Base-by-base conservation (phyloP, 805 yeast species). In the Metschnikowia borealis region DNA sequence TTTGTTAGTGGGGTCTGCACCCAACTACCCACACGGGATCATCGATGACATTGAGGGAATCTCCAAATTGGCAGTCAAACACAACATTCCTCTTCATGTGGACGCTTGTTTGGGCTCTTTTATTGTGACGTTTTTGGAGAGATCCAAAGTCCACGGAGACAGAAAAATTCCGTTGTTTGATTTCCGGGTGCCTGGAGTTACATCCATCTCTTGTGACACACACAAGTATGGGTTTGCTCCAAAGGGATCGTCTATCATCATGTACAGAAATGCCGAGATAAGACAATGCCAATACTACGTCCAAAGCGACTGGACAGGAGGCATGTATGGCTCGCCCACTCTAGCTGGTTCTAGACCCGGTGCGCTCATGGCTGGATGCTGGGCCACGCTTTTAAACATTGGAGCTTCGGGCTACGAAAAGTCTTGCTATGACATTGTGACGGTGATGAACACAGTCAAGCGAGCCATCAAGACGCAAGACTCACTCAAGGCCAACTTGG, bases 211-310 rank as follows among this genome's bases (percentile, higher is more conserved):
- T n/a, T 94, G 98, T 70, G 99, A 92, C 66, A 92, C 99, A n/a
- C 99, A 92, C 74, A 92, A 92, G 68, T 92, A 92, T 63, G 99
- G 98, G 1, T 94, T 92, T 75, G 97, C 98, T 7, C 99, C 99
- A 37, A 92, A 92, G 68, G 99, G 99, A 8, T 85, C 96, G 0
- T 89, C 96, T 0, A 79, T 92, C 21, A 86, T 94, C 59, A 85
- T 94, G 96, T 94, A 94, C 68, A 79, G 97, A 43, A 69, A 77
- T 53, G 60, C 78, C 0, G 77, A 79, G 51, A 76, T 89, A 50
- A 77, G 99, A 51, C 78, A 79, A 56, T 78, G 85, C 61, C 99
- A 94, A 70, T 92, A 94, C 67, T 94, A 84, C 66, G 78, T 91
- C 31, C 77, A 83, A 46, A 74, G 89, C 1, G 88, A 84, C 54